Evolutionary conservation across 441 rosid genomes (phyloP).

Genomic region (Corymbia citriodora): DNA sequence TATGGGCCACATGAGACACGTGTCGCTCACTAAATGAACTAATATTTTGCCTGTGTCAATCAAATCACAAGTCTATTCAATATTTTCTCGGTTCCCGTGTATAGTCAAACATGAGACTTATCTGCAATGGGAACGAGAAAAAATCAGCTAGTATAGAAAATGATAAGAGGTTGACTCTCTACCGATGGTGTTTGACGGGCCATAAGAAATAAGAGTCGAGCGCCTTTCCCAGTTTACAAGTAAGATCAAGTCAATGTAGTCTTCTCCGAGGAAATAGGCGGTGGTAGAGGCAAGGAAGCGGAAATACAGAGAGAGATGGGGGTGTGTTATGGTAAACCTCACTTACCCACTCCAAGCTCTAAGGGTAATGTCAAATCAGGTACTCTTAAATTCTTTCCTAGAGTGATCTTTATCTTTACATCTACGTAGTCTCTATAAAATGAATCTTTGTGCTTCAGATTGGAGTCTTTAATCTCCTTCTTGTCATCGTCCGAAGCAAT

Average conservation of each 20-base stretch:
- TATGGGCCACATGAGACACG: too few relatives aligned
- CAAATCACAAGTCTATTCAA: too few relatives aligned
- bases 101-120: too few relatives aligned
- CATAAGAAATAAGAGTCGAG: neutral
- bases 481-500: neutral
- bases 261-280: neutral
- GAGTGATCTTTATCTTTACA: rapidly evolving
- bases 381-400: neutral
- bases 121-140: too few relatives aligned
- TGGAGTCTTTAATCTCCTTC: neutral
- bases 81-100: too few relatives aligned
- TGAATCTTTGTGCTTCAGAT: neutral
- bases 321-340: neutral
- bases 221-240: neutral
- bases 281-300: neutral
- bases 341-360: neutral
- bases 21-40: too few relatives aligned
- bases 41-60: too few relatives aligned
- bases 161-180: too few relatives aligned
- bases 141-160: too few relatives aligned
- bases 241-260: neutral
- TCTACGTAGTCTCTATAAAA: neutral
- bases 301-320: neutral
- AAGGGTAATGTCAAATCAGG: neutral
- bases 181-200: too few relatives aligned